Percentiles rank a stretch among this genome's conserved stretches.
Evolutionary conservation across 306 rosid genomes (phyloP).

Genomic region (Prunus mume): DNA sequence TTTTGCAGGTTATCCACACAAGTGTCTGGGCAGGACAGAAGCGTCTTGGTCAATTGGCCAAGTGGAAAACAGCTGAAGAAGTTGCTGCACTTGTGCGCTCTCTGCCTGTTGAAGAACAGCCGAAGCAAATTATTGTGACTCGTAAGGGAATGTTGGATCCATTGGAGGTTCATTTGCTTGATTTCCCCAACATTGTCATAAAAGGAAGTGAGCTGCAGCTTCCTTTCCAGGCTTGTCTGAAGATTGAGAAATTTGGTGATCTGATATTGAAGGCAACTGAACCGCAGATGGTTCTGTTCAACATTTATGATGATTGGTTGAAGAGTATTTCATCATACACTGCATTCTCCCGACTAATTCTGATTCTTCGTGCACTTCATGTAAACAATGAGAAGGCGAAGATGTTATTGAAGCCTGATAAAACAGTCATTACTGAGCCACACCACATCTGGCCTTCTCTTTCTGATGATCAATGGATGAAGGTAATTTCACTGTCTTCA

Average conservation of each 20-base stretch:
- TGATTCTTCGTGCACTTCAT: constrained; percentile 94
- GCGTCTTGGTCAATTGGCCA: constrained; percentile 99
- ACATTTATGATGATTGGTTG: constrained; percentile 98
- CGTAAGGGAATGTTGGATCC: constrained; percentile 99
- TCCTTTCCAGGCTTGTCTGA: constrained; percentile 98
- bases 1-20: constrained; percentile 89
- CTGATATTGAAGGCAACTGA: constrained; percentile 98
- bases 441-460: constrained; percentile 99
- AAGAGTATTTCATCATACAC: constrained; percentile 97
- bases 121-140: constrained; percentile 95
- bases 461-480: constrained; percentile 98
- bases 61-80: constrained; percentile 99
- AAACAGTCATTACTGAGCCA: constrained; percentile 85
- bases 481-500: constrained; percentile 42
- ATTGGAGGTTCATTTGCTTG: constrained; percentile 90
- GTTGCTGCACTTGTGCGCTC: constrained; percentile 99
- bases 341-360: constrained; percentile 92
- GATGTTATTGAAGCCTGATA: constrained; percentile 97
- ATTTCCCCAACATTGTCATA: constrained; percentile 93
- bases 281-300: constrained; percentile 99
- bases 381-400: constrained; percentile 98
- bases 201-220: constrained; percentile 99
- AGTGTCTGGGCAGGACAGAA: constrained; percentile 99
- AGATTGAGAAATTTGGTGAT: constrained; percentile 98
- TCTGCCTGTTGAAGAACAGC: constrained; percentile 97